phyloP scores from a whole-genome alignment of 345 rosid species.

The Eucalyptus victrix region DNA sequence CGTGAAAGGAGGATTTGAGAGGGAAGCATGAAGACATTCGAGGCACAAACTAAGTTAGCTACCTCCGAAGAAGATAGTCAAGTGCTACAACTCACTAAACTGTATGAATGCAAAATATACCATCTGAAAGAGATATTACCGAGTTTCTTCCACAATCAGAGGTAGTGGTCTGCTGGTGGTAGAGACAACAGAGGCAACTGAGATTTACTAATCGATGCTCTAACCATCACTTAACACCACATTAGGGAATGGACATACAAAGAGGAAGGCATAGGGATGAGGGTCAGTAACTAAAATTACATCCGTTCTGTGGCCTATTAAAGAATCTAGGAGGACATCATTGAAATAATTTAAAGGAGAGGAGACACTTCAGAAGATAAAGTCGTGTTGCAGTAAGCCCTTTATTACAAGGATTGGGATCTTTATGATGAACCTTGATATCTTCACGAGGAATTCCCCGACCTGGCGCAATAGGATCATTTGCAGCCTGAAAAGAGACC shows the following conservation, averaged over 20 bases:
- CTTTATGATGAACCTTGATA: slow-evolving; percentile 42
- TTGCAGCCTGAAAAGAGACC: slow-evolving; percentile 40
- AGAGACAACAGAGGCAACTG: neutral
- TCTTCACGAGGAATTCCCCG: slow-evolving; percentile 81
- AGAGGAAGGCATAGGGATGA: neutral
- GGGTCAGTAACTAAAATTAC: neutral
- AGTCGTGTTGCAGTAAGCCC: neutral
- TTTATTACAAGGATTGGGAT: neutral
- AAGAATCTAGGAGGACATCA: neutral
- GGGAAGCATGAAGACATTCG: neutral
- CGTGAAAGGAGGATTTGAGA: neutral
- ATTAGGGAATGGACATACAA: neutral
- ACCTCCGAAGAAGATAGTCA: neutral
- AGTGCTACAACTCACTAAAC: neutral
- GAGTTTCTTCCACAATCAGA: neutral
- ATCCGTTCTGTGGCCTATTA: neutral
- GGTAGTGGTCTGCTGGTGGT: neutral
- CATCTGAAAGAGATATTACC: neutral
- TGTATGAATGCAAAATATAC: neutral
- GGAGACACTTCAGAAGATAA: neutral
- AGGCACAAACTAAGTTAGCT: neutral
- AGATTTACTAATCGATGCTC: neutral
- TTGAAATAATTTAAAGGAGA: neutral
- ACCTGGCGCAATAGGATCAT: slow-evolving; percentile 88
- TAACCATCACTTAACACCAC: neutral